Base-by-base conservation (phyloP, 2,329 filamentous ascomycete species). In the Diaporthe sp. region DNA sequence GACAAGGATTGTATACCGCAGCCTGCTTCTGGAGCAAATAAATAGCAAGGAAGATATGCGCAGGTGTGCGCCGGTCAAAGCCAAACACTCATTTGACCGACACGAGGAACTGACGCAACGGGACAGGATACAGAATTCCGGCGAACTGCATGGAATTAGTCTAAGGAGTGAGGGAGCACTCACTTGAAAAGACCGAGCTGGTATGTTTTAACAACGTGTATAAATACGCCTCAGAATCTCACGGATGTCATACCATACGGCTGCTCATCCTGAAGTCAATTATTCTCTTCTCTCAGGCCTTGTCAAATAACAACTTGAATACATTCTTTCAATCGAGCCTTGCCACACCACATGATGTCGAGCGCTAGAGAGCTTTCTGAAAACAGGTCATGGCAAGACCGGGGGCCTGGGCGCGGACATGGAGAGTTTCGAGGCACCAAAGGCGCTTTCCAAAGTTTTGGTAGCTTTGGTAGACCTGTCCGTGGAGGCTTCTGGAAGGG, bases 11-110 rank as follows among this genome's bases (percentile, higher is more conserved):
- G 10, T 17, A 15, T 42, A 19, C 50, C 61, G 61, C 61, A 50
- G 61, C 61, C 61, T 66, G 61, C 61, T 66, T 19, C 28, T 35
- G 42, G 42, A 33, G 54, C 72, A 55, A 70, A 30, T 25, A 60
- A 30, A 40, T 2, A 47, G 42, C 38, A 17, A 28, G 25, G 40
- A 22, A 3, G 50, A 25, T 2, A 30, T 28, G 50, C 12, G 25
- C 25, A 54, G 22, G 13, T 7, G 10, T 5, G 4, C 9, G 50
- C 57, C 12, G 47, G 3, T 35, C 19, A 17, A 19, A 19, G 38
- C 35, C 4, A 45, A n/a, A 25, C 55, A 47, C 30, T 25, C 6
- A 28, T 60, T 5, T 68, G 33, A 50, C 42, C 28, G 17, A 35
- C 42, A 50, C 28, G 12, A 33, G 28, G 40, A 30, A 13, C 13